Base-by-base conservation (phyloP, 345 rosid species). In the Diplotaxis tenuifolia region DNA sequence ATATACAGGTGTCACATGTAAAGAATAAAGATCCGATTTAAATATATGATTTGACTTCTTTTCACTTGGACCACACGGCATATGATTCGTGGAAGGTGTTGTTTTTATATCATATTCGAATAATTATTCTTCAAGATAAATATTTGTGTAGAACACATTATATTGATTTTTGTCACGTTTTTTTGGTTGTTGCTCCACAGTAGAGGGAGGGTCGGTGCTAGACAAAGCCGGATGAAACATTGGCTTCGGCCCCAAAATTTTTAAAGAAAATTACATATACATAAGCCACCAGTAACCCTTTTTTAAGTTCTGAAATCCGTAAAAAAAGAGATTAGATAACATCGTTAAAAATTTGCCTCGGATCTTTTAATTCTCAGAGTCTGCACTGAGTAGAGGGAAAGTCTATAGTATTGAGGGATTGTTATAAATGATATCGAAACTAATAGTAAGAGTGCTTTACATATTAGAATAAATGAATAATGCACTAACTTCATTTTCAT, bases 21-120 rank as follows among this genome's bases (percentile, higher is more conserved):
- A 10, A 36, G 42, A 58, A 57, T 18, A 68, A 16, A 32, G 14
- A 69, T 56, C 42, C 56, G 42, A 23, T 16, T 23, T 61, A 23
- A 54, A 23, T 55, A 23, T 23, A 22, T 55, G 9, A 55, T 55
- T 53, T 22, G 29, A 52, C 27, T 34, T 72, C 7, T 54, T 73
- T 45, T 19, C 42, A 14, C 16, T 65, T 45, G 72, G 71, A 57
- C 71, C 77, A 73, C 77, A 73, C 59, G 71, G 77, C 60, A 73
- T 65, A 65, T 57, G 72, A 31, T 73, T 65, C 72, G 50, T 21
- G 28, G 59, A 57, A 29, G 27, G 28, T 55, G 18, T 64, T 38
- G 6, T 62, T 40, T n/a, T 56, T 32, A 42, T 19, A 19, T 38
- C 11, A 7, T 45, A 65, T 29, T 29, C 49, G 36, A 56, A 29